phyloP scores from a whole-genome alignment of 371 early-diverging fungal species.

The Mortierella sp. region DNA sequence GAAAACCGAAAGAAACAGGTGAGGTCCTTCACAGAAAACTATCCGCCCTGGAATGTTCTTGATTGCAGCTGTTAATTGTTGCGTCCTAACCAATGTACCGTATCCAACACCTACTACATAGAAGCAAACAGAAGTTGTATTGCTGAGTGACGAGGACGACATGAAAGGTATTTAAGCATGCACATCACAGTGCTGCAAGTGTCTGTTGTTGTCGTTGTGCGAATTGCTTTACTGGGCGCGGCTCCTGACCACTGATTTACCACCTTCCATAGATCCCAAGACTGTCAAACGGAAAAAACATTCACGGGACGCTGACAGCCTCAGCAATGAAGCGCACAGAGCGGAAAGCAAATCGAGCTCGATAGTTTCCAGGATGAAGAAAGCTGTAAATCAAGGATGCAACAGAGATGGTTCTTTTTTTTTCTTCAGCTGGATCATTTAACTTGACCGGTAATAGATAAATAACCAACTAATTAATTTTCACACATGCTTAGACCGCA shows the following conservation, averaged over 20 bases:
- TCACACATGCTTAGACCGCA: neutral
- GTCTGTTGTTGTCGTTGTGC: neutral
- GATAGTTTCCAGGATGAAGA: conserved; percentile 37
- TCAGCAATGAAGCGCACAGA: neutral
- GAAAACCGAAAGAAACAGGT: conserved; percentile 5
- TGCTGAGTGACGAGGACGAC: conserved; percentile 47
- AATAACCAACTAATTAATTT: neutral
- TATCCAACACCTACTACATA: neutral
- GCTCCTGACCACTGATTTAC: neutral
- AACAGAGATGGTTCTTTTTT: neutral
- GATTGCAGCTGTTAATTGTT: neutral
- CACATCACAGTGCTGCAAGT: neutral
- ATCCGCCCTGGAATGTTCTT: neutral
- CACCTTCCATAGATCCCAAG: conserved; percentile 16
- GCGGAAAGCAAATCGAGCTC: neutral
- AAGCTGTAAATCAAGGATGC: conserved; percentile 15
- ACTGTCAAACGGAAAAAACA: conserved; percentile 26
- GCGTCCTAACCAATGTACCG: neutral
- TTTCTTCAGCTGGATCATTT: too few relatives aligned
- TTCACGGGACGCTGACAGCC: neutral
- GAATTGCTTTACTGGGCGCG: neutral
- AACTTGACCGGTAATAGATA: neutral
- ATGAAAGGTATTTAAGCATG: conserved; percentile 23
- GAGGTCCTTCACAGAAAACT: neutral
- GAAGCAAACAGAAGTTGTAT: conserved; percentile 14